These are phyloP conservation scores for Colletotrichum siamense DNA, from an alignment of 2,329 filamentous ascomycete species.

Conservation along the genomic window DNA sequence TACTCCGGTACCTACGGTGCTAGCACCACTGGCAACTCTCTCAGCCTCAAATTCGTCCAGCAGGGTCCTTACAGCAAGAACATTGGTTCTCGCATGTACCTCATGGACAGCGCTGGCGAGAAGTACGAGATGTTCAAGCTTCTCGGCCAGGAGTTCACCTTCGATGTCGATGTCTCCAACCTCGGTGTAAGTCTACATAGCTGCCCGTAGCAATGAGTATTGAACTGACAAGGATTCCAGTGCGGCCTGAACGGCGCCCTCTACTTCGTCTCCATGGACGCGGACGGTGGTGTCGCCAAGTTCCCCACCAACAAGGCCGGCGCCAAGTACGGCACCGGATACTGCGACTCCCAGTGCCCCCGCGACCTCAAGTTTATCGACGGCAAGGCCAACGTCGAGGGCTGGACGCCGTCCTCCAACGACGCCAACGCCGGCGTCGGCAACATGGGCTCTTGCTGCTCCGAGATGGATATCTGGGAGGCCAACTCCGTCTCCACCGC, in stretches of 20 bases:
- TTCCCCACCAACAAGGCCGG: constrained; percentile 55
- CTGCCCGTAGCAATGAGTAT: not conserved
- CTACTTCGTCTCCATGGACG: constrained; percentile 69
- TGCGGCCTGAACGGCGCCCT: constrained; percentile 77
- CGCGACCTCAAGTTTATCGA: constrained; percentile 63
- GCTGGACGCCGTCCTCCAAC: constrained; percentile 54
- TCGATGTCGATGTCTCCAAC: constrained; percentile 73
- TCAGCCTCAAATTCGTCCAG: constrained; percentile 64
- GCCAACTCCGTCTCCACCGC: constrained; percentile 70
- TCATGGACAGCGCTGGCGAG: constrained; percentile 64
- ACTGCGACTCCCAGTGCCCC: constrained; percentile 58
- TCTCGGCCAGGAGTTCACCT: constrained; percentile 72
- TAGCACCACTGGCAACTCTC: constrained; percentile 52
- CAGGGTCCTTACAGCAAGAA: constrained; percentile 52
- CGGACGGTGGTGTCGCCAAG: constrained; percentile 58
- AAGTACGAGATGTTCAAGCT: constrained; percentile 51
- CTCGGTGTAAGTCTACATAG: constrained; percentile 35
- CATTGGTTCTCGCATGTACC: constrained; percentile 64
- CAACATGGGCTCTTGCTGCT: constrained; percentile 60
- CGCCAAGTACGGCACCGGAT: constrained; percentile 66
- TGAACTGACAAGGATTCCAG: constrained; percentile 31
- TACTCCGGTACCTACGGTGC: constrained; percentile 60
- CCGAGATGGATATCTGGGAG: constrained; percentile 70
- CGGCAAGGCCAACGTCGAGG: constrained; percentile 58
- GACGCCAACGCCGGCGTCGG: constrained; percentile 61